A percentile compares a stretch with the other conserved stretches of the same genome.
Conservation (phyloP, 23 red algal genomes). For the Gracilaria gracilis region DNA sequence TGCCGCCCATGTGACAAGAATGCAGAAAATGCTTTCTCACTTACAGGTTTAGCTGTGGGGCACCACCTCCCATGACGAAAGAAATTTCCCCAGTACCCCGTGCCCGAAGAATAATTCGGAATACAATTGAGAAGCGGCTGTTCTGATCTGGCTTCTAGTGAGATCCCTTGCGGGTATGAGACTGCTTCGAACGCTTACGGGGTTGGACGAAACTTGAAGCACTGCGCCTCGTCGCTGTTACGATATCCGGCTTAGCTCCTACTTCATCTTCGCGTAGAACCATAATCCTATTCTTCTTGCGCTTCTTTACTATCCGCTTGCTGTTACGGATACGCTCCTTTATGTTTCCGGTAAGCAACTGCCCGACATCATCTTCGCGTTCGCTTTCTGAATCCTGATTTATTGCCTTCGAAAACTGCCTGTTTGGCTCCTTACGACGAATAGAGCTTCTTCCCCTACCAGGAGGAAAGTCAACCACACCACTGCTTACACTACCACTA, state of each 20-base stretch:
- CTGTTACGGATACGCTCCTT: background rate
- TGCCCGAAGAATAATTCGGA: background rate
- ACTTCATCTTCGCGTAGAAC: background rate
- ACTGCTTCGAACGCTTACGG: background rate
- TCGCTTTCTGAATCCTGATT: background rate
- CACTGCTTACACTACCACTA: too few relatives aligned
- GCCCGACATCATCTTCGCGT: background rate
- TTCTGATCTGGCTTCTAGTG: background rate
- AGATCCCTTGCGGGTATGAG: background rate
- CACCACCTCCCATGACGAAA: background rate
- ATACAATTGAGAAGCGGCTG: background rate
- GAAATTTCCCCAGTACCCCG: background rate
- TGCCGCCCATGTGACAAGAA: background rate
- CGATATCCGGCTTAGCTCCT: background rate
- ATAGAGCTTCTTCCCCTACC: background rate
- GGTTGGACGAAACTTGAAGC: background rate
- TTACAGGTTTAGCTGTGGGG: background rate
- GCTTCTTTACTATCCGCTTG: background rate
- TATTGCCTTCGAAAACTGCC: background rate
- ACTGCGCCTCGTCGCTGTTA: background rate
- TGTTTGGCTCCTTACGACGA: background rate
- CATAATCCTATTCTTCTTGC: background rate
- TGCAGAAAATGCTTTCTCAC: background rate
- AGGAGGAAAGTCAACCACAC: background rate
- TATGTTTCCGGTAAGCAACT: background rate